Conservation (phyloP, 2,329 filamentous ascomycete species). For the Didymella lethalis region DNA sequence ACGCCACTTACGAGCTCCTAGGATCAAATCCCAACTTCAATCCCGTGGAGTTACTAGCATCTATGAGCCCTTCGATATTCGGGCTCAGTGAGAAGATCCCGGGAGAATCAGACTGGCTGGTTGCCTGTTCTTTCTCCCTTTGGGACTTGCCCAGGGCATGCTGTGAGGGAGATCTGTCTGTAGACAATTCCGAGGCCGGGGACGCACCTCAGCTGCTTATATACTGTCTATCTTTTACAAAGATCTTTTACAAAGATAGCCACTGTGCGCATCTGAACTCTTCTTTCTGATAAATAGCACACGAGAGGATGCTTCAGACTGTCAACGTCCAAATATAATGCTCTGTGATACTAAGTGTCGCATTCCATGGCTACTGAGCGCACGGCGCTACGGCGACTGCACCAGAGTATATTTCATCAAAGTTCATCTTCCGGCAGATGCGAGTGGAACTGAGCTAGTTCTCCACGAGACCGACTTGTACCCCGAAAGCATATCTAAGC, state of each 20-base stretch:
- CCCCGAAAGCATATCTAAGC: slow-evolving; percentile 20
- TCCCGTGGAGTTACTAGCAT: slow-evolving; percentile 7
- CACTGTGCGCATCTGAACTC: no score
- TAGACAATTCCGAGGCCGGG: slow-evolving; percentile 5
- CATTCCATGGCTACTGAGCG: slow-evolving; percentile 16
- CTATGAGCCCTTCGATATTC: background rate
- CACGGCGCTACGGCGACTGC: background rate
- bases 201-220: background rate
- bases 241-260: no score
- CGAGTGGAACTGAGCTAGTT: background rate
- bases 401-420: background rate
- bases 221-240: no score
- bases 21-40: slow-evolving; percentile 4
- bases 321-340: slow-evolving; percentile 17
- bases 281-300: no score
- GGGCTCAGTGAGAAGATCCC: background rate
- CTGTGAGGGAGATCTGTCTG: slow-evolving; percentile 6
- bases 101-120: background rate
- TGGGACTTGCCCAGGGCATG: slow-evolving; percentile 11
- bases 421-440: background rate
- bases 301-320: no score
- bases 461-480: slow-evolving; percentile 20
- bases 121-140: background rate
- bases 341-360: slow-evolving; percentile 21
- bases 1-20: slow-evolving; percentile 4